Percentiles rank a stretch among this genome's conserved stretches.
Conservation (phyloP, 306 rosid species). For the Begonia peltatifolia region DNA sequence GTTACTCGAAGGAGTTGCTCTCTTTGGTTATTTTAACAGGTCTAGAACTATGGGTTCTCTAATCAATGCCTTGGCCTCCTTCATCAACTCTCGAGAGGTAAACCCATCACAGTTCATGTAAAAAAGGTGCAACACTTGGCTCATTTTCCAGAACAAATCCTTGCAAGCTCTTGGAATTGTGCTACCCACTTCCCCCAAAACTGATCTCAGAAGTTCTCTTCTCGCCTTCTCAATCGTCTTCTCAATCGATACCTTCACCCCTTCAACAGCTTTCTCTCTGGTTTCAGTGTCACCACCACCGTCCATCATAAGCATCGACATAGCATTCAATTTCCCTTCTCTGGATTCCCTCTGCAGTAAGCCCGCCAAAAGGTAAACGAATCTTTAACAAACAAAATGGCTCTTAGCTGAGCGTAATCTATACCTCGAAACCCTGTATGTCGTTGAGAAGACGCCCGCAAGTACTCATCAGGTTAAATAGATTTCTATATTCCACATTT, state of each 20-base stretch:
- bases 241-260: conserved; percentile 21
- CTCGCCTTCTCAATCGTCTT: conserved; percentile 25
- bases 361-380: background rate
- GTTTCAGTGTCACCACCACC: conserved; percentile 15
- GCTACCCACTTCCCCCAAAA: conserved; percentile 46
- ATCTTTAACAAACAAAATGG: background rate
- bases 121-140: conserved; percentile 39
- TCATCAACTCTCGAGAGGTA: conserved; percentile 40
- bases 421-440: conserved; percentile 44
- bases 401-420: background rate
- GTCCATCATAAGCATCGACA: conserved; percentile 27
- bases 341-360: conserved; percentile 54
- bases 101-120: conserved; percentile 72
- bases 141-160: conserved; percentile 79
- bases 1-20: too few relatives aligned
- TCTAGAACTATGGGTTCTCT: conserved; percentile 39
- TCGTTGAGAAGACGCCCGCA: conserved; percentile 68
- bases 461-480: conserved; percentile 50
- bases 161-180: conserved; percentile 69
- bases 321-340: conserved; percentile 63
- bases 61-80: conserved; percentile 29
- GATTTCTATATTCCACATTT: conserved; percentile 26
- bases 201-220: conserved; percentile 48
- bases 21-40: too few relatives aligned
- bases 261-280: conserved; percentile 28